Evolutionary conservation across 2,329 filamentous ascomycete species (phyloP), one percentile per base, ranked within the genome.

Genomic region (Daldinia sp.): DNA sequence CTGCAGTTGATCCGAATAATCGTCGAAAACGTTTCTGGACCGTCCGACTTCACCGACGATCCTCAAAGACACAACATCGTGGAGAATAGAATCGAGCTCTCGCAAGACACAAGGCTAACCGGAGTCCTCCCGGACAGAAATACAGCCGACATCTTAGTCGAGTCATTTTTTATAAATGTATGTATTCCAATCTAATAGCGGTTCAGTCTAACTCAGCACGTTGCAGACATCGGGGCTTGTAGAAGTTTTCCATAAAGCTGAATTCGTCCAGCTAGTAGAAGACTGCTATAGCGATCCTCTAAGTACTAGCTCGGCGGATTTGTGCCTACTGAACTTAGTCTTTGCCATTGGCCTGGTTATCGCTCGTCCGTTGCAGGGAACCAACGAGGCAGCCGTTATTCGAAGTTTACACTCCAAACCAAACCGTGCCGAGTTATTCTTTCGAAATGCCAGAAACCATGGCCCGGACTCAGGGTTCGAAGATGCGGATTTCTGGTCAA

Each of bases 291-390:
- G 79, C 6, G 84, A 87, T 68, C 86, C 87, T 0, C 79, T 88
- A 0, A 79, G 79, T 6, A 81, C 84, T 0, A 81, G 84, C 18
- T 81, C 84, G 6, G 82, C 84, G 0, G 85, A 85, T 71, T 79
- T 90, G 6, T 91, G 89, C 73, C 79, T 89, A 7, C 75, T 92
- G 15, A 88, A 89, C 71, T 80, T 92, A 5, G 85, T 88, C 0
- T 85, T 92, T 53, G 87, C 90, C 1, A 87, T 90, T 57, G 90
- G 90, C 1, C 80, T 91, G 20, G 84, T 86, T 2, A 81, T 90
- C 75, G 86, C 88, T 1, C 84, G 84, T 18, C 86, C 87, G 3
- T 73, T 77, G n/a, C 80, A 81, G 0, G 84, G 83, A 2, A 87
- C 81, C 37, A 75, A 76, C 0, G 87, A 89, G 61, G 83, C 84